Conservation (phyloP, 306 rosid species). For the Gastrolobium villosum region DNA sequence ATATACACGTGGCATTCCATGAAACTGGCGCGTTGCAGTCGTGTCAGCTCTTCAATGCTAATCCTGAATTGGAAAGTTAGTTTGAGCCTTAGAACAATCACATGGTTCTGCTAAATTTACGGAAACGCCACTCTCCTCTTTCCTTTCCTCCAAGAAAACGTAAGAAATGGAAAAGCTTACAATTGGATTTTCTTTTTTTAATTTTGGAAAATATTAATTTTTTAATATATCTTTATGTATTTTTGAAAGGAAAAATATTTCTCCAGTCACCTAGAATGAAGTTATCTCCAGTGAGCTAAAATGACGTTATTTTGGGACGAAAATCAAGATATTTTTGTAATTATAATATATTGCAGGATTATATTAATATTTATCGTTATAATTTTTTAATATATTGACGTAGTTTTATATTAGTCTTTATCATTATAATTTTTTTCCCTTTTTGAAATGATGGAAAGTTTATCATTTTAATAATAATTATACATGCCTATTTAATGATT, state of each 20-base stretch:
- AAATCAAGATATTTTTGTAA: too few species aligned
- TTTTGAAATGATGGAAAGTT: too few species aligned
- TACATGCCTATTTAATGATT: too few species aligned
- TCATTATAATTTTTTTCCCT: too few species aligned
- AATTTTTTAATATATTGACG: too few species aligned
- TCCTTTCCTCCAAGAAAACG: slow-evolving; percentile 40
- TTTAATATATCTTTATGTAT: background rate
- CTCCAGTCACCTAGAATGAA: too few species aligned
- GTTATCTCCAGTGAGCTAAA: too few species aligned
- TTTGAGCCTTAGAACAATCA: slow-evolving; percentile 23
- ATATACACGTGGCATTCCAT: background rate
- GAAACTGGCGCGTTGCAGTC: background rate
- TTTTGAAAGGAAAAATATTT: background rate
- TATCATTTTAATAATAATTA: too few species aligned
- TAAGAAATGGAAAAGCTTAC: slow-evolving; percentile 17
- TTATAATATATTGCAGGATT: too few species aligned
- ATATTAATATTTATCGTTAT: too few species aligned
- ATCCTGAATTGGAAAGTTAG: background rate
- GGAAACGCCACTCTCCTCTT: slow-evolving; percentile 43
- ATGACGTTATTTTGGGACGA: too few species aligned
- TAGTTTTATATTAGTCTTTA: too few species aligned
- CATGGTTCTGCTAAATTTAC: slow-evolving; percentile 47
- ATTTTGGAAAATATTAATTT: background rate
- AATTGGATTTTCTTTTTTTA: background rate
- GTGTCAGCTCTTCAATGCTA: background rate